A percentile compares a stretch with the other conserved stretches of the same genome.
Conservation (phyloP, 1,284 basidiomycete genomes). For the Boletus putidus region DNA sequence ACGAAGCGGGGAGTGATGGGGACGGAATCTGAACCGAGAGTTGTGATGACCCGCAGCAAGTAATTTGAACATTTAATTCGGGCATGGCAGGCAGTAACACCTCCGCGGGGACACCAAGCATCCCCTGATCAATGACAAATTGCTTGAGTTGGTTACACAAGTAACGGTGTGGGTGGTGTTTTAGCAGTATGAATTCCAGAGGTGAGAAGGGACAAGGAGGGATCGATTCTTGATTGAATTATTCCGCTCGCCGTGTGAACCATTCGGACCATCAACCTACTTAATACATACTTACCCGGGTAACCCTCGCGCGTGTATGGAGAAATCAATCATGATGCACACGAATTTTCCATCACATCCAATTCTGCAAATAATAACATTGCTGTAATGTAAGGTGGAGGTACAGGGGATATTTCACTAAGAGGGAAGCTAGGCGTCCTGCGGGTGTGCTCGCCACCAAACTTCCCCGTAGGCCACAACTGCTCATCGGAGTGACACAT, state of each 20-base stretch:
- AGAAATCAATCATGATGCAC: neutral
- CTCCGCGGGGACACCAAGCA: too few relatives aligned
- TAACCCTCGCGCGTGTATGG: too few relatives aligned
- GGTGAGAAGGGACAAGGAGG: neutral
- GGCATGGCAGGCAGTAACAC: too few relatives aligned
- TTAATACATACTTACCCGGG: too few relatives aligned
- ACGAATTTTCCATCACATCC: neutral
- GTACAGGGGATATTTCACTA: neutral
- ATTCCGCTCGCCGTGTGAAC: neutral
- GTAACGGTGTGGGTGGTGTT: neutral
- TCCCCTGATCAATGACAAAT: neutral
- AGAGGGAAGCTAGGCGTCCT: too few relatives aligned
- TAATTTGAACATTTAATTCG: neutral
- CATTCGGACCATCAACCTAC: too few relatives aligned
- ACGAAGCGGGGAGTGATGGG: neutral
- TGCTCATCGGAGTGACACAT: too few relatives aligned
- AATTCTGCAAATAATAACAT: neutral
- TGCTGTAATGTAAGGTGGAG: constrained; percentile 1
- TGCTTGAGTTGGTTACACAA: neutral
- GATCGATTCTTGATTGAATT: neutral
- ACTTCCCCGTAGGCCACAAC: too few relatives aligned
- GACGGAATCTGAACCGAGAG: neutral
- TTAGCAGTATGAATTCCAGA: neutral
- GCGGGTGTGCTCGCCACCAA: too few relatives aligned
- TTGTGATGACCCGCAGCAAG: neutral